These are phyloP conservation scores for Entomortierella beljakovae DNA, from an alignment of 192 early-diverging fungal genomes.

Conservation along the genomic window DNA sequence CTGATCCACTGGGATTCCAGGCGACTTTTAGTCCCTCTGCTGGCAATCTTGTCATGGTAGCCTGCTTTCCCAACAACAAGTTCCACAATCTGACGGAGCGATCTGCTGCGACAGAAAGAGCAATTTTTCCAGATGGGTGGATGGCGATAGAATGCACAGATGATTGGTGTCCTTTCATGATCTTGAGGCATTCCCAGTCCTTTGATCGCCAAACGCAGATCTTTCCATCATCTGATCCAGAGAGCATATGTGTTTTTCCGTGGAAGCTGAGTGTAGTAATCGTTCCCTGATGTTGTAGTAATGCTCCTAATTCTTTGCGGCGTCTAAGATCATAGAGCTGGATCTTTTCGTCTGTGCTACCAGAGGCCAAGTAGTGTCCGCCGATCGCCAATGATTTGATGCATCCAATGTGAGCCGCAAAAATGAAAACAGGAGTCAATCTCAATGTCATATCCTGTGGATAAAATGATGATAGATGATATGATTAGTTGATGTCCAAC, in stretches of 20 bases:
- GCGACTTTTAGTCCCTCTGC: conserved; percentile 63
- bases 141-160: conserved; percentile 85
- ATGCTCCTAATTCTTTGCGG: conserved; percentile 89
- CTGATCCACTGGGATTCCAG: conserved; percentile 67
- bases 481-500: no score
- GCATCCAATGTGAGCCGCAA: conserved; percentile 94
- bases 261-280: conserved; percentile 90
- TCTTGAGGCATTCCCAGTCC: conserved; percentile 97
- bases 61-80: conserved; percentile 78
- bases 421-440: conserved; percentile 88
- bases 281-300: conserved; percentile 93
- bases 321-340: conserved; percentile 90
- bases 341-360: conserved; percentile 96
- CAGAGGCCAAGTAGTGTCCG: conserved; percentile 88
- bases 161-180: conserved; percentile 83
- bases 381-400: conserved; percentile 90
- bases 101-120: conserved; percentile 84
- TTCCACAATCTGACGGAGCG: conserved; percentile 82
- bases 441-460: conserved; percentile 51
- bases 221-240: conserved; percentile 89
- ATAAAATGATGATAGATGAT: conserved; percentile 4
- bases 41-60: conserved; percentile 52
- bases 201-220: conserved; percentile 92
- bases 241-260: conserved; percentile 86
- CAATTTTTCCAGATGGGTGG: conserved; percentile 96